These are phyloP conservation scores for Haplosporangium sp. DNA, from an alignment of 371 early-diverging fungal species.

Conservation along the genomic window DNA sequence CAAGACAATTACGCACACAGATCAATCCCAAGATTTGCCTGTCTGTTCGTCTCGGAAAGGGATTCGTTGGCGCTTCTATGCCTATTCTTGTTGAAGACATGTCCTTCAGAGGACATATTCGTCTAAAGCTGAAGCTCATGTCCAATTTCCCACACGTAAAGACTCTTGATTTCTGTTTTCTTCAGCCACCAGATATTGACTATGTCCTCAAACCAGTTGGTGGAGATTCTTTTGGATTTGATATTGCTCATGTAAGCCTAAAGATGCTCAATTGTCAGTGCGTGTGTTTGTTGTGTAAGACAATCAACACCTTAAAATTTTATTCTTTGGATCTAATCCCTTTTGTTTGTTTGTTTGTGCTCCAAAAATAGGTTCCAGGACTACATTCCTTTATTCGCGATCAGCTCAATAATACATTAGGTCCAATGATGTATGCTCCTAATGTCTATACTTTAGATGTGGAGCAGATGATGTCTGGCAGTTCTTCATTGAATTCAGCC, in stretches of 20 bases:
- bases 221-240: slow-evolving; percentile 87
- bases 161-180: slow-evolving; percentile 86
- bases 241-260: slow-evolving; percentile 75
- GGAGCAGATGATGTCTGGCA: slow-evolving; percentile 85
- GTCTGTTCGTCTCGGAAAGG: slow-evolving; percentile 90
- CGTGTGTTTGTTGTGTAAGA: too few relatives aligned
- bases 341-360: too few relatives aligned
- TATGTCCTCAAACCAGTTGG: slow-evolving; percentile 94
- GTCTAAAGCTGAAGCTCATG: slow-evolving; percentile 85
- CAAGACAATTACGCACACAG: slow-evolving; percentile 67
- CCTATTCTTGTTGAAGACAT: slow-evolving; percentile 95
- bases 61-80: slow-evolving; percentile 88
- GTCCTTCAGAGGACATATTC: slow-evolving; percentile 86
- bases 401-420: slow-evolving; percentile 77
- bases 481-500: slow-evolving; percentile 64
- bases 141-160: slow-evolving; percentile 91
- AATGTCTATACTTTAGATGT: slow-evolving; percentile 86
- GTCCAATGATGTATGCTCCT: slow-evolving; percentile 89
- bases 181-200: slow-evolving; percentile 92
- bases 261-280: too few relatives aligned
- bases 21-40: slow-evolving; percentile 95
- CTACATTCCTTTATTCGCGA: slow-evolving; percentile 84
- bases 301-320: too few relatives aligned
- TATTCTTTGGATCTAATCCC: too few relatives aligned
- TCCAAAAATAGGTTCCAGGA: slow-evolving; percentile 75